phyloP scores from a whole-genome alignment of 2,329 filamentous ascomycete species.

The Aspergillus tanneri region DNA sequence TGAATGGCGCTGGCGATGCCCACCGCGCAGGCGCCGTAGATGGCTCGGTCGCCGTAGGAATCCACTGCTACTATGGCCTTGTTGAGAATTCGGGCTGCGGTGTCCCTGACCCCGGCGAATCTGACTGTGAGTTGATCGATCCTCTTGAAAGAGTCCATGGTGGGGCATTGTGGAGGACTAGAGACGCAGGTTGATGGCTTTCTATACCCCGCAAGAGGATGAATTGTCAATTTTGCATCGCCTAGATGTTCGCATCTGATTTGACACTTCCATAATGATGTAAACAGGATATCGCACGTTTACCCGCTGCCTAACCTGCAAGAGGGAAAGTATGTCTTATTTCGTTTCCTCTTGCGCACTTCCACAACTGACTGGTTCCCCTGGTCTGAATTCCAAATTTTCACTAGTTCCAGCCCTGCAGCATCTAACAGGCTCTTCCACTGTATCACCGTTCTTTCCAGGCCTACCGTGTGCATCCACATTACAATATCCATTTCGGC shows the following conservation, averaged over 20 bases:
- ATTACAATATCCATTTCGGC: conserved; percentile 44
- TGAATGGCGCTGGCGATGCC: not conserved
- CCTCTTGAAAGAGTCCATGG: not conserved
- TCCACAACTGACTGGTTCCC: not conserved
- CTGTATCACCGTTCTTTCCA: conserved; percentile 41
- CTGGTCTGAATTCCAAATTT: conserved; percentile 11
- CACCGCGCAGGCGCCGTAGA: conserved; percentile 1
- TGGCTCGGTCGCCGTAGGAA: conserved; percentile 5
- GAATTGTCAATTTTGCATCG: no score
- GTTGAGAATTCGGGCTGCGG: not conserved
- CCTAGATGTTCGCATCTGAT: no score
- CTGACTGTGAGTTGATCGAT: not conserved
- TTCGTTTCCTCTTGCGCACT: not conserved
- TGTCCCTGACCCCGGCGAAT: not conserved
- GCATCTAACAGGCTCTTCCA: conserved; percentile 34
- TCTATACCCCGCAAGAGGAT: no score
- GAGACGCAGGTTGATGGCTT: no score
- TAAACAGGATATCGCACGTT: no score
- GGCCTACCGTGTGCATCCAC: conserved; percentile 36
- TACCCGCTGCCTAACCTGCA: no score
- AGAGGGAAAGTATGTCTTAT: no score
- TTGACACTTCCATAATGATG: no score
- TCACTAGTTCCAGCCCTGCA: conserved; percentile 30
- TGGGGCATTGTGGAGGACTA: not conserved
- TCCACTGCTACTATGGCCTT: conserved; percentile 1